phyloP scores from a whole-genome alignment of 2,329 filamentous ascomycete genomes.

The Tolypocladium cylindrosporum region DNA sequence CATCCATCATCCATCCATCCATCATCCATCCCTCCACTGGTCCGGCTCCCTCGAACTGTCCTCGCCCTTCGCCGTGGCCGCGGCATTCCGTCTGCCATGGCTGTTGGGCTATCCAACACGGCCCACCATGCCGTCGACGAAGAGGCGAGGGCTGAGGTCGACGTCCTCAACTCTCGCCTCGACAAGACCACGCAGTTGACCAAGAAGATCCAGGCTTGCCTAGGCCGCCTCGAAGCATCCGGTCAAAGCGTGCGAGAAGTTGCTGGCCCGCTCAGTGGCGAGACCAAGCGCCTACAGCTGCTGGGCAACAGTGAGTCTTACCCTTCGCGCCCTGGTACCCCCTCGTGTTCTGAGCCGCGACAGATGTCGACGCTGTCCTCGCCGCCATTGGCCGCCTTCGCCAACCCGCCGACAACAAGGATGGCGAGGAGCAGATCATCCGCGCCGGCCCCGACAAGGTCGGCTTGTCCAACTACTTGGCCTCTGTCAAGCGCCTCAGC shows the following conservation, averaged over 20 bases:
- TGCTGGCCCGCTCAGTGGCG: conserved; percentile 83
- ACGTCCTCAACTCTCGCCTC: conserved; percentile 62
- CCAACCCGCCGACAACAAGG: conserved; percentile 86
- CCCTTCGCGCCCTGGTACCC: neutral
- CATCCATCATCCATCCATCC: neutral
- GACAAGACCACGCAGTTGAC: conserved; percentile 90
- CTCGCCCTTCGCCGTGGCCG: neutral
- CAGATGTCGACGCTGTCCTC: conserved; percentile 78
- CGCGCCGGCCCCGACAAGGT: conserved; percentile 75
- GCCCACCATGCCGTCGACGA: conserved; percentile 48
- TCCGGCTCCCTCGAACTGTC: neutral
- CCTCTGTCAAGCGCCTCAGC: conserved; percentile 79
- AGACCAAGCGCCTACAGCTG: conserved; percentile 83
- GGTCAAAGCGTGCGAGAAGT: conserved; percentile 88
- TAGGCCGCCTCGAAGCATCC: conserved; percentile 74
- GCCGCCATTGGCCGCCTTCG: conserved; percentile 80
- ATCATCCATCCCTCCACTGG: neutral
- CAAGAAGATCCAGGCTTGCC: conserved; percentile 87
- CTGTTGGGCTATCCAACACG: conserved; percentile 35
- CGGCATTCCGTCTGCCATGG: conserved; percentile 26
- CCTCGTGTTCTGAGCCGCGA: conserved; percentile 6
- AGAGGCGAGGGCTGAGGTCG: conserved; percentile 59
- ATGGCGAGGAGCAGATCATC: conserved; percentile 85
- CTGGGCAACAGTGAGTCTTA: conserved; percentile 61
- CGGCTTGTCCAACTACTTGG: conserved; percentile 75